Conservation (phyloP, 106 monocot species). For the Dioscorea dumetorum region DNA sequence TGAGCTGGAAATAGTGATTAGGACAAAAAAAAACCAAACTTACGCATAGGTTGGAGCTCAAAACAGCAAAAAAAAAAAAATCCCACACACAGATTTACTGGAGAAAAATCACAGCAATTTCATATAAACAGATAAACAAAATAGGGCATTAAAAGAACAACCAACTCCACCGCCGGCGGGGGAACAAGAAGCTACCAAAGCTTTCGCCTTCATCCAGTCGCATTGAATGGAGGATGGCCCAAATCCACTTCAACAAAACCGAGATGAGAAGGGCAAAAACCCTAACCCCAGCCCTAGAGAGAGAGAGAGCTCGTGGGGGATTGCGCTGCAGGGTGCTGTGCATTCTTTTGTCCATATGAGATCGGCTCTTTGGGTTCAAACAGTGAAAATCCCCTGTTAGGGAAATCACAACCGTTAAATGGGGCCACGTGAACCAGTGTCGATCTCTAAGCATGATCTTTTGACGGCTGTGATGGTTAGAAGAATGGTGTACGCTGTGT, state of each 20-base stretch:
- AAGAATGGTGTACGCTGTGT: background rate
- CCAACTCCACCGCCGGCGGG: conserved; percentile 34
- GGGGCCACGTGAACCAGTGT: too few relatives aligned
- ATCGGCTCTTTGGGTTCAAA: too few relatives aligned
- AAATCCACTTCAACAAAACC: conserved; percentile 8
- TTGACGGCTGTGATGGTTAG: background rate
- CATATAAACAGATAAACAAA: background rate
- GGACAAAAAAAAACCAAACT: background rate
- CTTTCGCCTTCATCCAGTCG: conserved; percentile 1
- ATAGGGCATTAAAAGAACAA: conserved; percentile 20
- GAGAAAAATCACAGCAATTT: conserved; percentile 10
- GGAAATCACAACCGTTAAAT: too few relatives aligned
- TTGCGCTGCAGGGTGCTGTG: too few relatives aligned
- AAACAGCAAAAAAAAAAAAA: conserved; percentile 10
- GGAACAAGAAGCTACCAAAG: conserved; percentile 7
- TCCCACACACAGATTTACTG: background rate
- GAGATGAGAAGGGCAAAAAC: background rate
- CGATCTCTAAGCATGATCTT: too few relatives aligned
- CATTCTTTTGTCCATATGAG: too few relatives aligned
- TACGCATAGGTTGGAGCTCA: conserved; percentile 2
- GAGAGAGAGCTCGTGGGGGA: too few relatives aligned
- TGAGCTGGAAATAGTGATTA: background rate
- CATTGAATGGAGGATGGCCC: conserved; percentile 23
- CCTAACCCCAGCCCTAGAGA: background rate
- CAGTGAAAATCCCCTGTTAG: too few relatives aligned